phyloP scores from a whole-genome alignment of 371 early-diverging fungal species.

The Mortierella polycephala region DNA sequence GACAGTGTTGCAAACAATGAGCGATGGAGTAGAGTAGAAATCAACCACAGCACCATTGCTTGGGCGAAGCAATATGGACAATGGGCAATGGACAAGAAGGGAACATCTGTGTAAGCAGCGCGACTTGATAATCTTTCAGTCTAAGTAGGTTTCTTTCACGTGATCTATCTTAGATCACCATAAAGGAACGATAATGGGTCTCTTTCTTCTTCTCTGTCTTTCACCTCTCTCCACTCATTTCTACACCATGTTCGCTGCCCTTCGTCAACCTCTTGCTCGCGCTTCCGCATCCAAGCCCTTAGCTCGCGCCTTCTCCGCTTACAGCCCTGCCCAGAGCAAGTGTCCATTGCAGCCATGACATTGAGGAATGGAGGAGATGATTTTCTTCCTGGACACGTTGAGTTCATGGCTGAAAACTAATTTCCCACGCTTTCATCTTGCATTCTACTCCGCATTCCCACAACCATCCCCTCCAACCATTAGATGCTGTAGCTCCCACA shows the following conservation, averaged over 20 bases:
- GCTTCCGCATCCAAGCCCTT: constrained; percentile 44
- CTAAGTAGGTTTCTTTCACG: neutral
- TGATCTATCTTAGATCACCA: neutral
- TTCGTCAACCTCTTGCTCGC: constrained; percentile 55
- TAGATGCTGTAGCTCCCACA: constrained; percentile 55
- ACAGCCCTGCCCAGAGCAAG: constrained; percentile 44
- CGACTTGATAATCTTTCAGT: too few relatives aligned
- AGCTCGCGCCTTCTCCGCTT: constrained; percentile 44
- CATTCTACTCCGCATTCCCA: neutral
- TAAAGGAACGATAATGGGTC: neutral
- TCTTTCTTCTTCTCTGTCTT: constrained; percentile 1
- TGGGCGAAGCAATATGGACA: too few relatives aligned
- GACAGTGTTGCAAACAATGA: too few relatives aligned
- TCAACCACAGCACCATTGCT: too few relatives aligned
- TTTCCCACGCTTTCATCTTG: constrained; percentile 26
- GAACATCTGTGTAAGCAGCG: too few relatives aligned
- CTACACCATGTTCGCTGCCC: constrained; percentile 46
- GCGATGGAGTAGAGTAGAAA: too few relatives aligned
- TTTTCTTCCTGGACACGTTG: neutral
- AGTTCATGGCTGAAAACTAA: constrained; percentile 10
- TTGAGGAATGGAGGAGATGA: neutral
- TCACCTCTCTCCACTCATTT: constrained; percentile 9
- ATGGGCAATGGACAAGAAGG: too few relatives aligned
- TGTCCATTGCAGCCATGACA: neutral
- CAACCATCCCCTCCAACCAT: neutral